Percentiles rank a stretch among this genome's conserved stretches.
Conservation (phyloP, 2,329 filamentous ascomycete species). For the Paracamarosporium sp. region DNA sequence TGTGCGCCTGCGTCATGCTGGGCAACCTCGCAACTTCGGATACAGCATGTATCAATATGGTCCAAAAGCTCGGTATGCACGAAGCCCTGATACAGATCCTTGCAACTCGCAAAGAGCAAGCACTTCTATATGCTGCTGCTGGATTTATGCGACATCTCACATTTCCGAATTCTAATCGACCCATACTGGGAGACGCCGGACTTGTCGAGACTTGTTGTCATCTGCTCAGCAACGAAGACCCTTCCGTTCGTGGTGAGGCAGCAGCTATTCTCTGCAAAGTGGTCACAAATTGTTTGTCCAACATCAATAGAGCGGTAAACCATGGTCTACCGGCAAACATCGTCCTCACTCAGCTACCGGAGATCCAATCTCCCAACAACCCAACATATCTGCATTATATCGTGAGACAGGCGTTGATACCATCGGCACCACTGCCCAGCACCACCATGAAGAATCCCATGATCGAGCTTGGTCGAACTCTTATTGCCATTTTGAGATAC, state of each 20-base stretch:
- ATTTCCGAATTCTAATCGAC: constrained; percentile 41
- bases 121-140: constrained; percentile 44
- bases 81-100: constrained; percentile 37
- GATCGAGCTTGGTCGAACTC: constrained; percentile 40
- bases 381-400: constrained; percentile 36
- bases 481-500: constrained; percentile 35
- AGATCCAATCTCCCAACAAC: constrained; percentile 22
- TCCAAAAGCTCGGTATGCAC: constrained; percentile 40
- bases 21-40: constrained; percentile 48
- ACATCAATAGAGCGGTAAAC: constrained; percentile 38
- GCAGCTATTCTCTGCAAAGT: constrained; percentile 44
- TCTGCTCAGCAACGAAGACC: constrained; percentile 34
- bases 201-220: constrained; percentile 38
- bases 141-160: constrained; percentile 46
- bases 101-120: constrained; percentile 29
- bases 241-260: constrained; percentile 43
- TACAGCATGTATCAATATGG: constrained; percentile 41
- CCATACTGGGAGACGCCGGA: constrained; percentile 36
- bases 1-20: constrained; percentile 46
- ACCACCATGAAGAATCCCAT: constrained; percentile 48
- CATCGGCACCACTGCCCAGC: constrained; percentile 40
- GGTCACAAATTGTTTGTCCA: constrained; percentile 37
- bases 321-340: constrained; percentile 23
- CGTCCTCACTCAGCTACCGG: constrained; percentile 13
- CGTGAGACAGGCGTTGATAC: constrained; percentile 37